These are phyloP conservation scores for Chrysosporium keratinophilum DNA, from an alignment of 2,329 filamentous ascomycete species.

Conservation along the genomic window DNA sequence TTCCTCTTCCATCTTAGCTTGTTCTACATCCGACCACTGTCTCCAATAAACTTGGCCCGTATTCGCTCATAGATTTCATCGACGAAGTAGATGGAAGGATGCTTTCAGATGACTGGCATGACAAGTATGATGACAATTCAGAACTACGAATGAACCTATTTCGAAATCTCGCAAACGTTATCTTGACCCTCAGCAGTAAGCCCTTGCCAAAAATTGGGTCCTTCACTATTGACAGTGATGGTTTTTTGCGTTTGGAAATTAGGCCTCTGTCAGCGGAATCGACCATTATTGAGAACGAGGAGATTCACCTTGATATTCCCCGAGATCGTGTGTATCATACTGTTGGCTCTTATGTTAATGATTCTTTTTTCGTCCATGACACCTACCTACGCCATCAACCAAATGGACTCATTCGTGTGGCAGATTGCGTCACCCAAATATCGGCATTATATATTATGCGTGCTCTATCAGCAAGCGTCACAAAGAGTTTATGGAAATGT, in stretches of 20 bases:
- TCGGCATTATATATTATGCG: conserved; percentile 22
- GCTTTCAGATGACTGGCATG: conserved; percentile 22
- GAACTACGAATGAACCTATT: conserved; percentile 19
- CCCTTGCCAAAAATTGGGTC: conserved; percentile 29
- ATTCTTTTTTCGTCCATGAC: conserved; percentile 23
- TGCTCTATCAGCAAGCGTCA: conserved; percentile 4
- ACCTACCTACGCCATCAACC: conserved; percentile 23
- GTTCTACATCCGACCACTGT: neutral
- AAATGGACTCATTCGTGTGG: conserved; percentile 17
- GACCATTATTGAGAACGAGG: conserved; percentile 22
- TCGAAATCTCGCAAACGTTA: conserved; percentile 16
- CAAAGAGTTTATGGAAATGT: conserved; percentile 18
- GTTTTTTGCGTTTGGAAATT: conserved; percentile 20
- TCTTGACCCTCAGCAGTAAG: conserved; percentile 17
- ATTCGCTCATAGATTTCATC: conserved; percentile 20
- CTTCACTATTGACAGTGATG: conserved; percentile 22
- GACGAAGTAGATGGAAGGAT: conserved; percentile 17
- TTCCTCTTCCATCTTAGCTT: neutral
- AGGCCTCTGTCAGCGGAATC: conserved; percentile 21
- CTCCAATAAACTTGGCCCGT: conserved; percentile 9
- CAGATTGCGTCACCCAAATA: conserved; percentile 2
- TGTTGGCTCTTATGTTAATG: conserved; percentile 22
- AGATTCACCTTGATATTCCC: conserved; percentile 21
- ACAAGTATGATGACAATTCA: conserved; percentile 14
- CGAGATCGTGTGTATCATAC: conserved; percentile 20